Percentiles rank a stretch among this genome's conserved stretches.
Evolutionary conservation across 768 basidiomycete species (phyloP).

Genomic region (Suillus luteus): DNA sequence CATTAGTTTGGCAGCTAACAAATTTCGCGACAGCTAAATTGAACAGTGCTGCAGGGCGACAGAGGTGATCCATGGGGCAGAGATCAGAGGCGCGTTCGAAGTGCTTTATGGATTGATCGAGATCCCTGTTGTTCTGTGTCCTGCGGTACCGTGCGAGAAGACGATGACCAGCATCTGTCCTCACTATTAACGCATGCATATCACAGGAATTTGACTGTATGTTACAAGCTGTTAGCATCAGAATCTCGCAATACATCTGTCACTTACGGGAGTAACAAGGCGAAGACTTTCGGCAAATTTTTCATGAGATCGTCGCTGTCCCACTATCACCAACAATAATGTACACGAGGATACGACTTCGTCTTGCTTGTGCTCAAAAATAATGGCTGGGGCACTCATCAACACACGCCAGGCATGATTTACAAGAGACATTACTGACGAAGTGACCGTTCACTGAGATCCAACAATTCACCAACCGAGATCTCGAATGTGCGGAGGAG

Average conservation of each 20-base stretch:
- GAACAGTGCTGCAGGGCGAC: background rate
- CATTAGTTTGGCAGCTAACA: background rate
- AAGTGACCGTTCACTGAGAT: background rate
- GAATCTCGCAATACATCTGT: background rate
- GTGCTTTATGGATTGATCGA: background rate
- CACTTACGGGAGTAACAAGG: background rate
- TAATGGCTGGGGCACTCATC: background rate
- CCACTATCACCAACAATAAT: background rate
- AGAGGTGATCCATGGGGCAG: background rate
- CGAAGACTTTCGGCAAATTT: background rate
- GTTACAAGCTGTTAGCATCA: background rate
- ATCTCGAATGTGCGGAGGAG: slow-evolving; percentile 6
- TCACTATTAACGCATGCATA: background rate
- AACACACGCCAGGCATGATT: background rate
- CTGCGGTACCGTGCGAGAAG: background rate
- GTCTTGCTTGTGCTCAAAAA: background rate
- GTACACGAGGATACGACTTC: background rate
- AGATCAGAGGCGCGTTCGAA: background rate
- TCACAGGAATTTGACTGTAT: background rate
- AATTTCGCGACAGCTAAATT: background rate
- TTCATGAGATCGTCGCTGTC: background rate
- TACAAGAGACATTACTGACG: slow-evolving; percentile 2
- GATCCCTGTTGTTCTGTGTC: background rate
- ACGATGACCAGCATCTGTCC: background rate
- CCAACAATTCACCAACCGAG: background rate